Base-by-base conservation (phyloP, 495 filamentous ascomycete genomes). In the Annulohypoxylon moriforme region DNA sequence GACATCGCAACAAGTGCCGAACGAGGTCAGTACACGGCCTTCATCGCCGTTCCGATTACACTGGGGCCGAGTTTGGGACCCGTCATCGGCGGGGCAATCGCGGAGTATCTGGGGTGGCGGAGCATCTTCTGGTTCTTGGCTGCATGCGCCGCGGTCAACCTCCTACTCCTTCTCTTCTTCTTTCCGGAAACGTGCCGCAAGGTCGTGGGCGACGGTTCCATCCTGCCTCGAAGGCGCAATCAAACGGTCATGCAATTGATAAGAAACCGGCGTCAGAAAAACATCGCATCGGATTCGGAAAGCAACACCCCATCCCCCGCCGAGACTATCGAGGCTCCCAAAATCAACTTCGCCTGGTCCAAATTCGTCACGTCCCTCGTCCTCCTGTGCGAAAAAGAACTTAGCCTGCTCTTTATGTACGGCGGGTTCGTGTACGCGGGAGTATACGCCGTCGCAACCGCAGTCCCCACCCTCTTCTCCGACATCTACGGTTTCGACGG, bases 81-180 rank as follows among this genome's bases (percentile, higher is more conserved):
- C 0, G 80, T 90, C 14, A 82, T 93, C 5, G 90, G 90, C 11
- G 90, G 90, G 1, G 68, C 88, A 1, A 73, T 93, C 13, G 79
- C 82, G 8, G 80, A 90, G 40, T 89, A 81, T 42, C 78, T 90
- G 1, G 89, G 89, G 1, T 93, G 90, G 91, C 80, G 89, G 25
- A 81, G 80, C 49, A 89, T 91, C 31, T 94, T 93, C 75, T 92
- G 88, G 87, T 91, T 93, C 57, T 77, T 93, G 25, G 73, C 82
- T 46, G 89, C 90, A 20, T 71, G 84, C 10, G 81, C 80, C 0
- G 84, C 78, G 0, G 71, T 81, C 16, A 81, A 82, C 34, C 75
- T 85, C 2, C 44, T 81, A 3, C 20, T 82, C 0, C 78, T 88
- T 59, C 10, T 85, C 16, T 47, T 85, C 29, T 77, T 83, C 60